Base-by-base conservation (phyloP, 2,329 filamentous ascomycete species). In the Bipolaris zeicola region DNA sequence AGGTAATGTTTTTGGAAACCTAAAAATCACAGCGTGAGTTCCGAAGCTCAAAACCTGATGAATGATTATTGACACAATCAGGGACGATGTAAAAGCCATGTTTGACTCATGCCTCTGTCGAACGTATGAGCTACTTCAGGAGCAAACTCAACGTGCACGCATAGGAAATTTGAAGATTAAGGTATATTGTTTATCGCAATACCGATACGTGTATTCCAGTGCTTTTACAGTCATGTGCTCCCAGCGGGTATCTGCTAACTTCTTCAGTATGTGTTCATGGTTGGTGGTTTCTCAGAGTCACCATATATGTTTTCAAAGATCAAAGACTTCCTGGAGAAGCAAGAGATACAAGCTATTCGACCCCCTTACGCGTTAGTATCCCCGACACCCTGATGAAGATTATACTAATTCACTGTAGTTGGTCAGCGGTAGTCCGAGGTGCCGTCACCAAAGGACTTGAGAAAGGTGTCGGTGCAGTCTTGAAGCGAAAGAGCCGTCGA, bases 271-370 rank as follows among this genome's bases (percentile, higher is more conserved):
- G 18, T 71, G 0, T 65, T 71, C 52, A 33, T 72, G 24, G 66
- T 73, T 0, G 69, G 68, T 1, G 70, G 71, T 0, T 71, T 73
- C n/a, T 63, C 69, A 0, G 65, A 68, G 20, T 68, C 63, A 0
- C 56, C 65, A 0, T 73, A 71, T 38, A 63, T 72, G 36, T 60
- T 58, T 7, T 13, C 34, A 0, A 57, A 67, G 41, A 54, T 72
- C 18, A 61, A 56, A 10, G 16, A 16, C 0, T 62, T 63, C 5
- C 44, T 42, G 0, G 36, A 51, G 8, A 8, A 4, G 1, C 37
- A 56, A 4, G 43, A 37, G 1, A 14, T 69, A 1, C 20, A 52
- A 14, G 50, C 46, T 0, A 46, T 72, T n/a, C 52, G 49, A 5
- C 67, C 68, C 2, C 14, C 47, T 0, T 50, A 64, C 44, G 55